A percentile compares a stretch with the other conserved stretches of the same genome.
phyloP scores from a whole-genome alignment of 257 asterid genomes.

The Phtheirospermum japonicum region DNA sequence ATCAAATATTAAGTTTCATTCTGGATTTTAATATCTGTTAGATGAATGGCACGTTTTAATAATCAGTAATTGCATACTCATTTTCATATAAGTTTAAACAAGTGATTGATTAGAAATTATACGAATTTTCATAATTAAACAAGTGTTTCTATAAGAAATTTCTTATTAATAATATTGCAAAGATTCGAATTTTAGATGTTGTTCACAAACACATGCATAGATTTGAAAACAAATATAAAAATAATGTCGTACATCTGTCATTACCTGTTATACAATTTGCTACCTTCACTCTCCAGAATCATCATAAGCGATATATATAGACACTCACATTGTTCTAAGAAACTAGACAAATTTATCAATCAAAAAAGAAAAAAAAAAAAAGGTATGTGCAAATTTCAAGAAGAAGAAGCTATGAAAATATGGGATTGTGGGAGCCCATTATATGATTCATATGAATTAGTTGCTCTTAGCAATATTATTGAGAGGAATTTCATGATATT shows the following conservation, averaged over 20 bases:
- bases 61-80: too few relatives aligned
- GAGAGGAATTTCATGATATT: slow-evolving; percentile 42
- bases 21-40: too few relatives aligned
- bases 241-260: slow-evolving; percentile 10
- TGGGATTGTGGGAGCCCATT: slow-evolving; percentile 68
- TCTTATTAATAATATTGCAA: too few relatives aligned
- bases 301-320: too few relatives aligned
- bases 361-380: neutral
- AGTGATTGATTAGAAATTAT: too few relatives aligned
- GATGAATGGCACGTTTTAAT: too few relatives aligned
- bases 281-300: neutral
- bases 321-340: neutral
- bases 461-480: slow-evolving; percentile 40
- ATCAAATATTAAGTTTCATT: too few relatives aligned
- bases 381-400: slow-evolving; percentile 8
- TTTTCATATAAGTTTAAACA: too few relatives aligned
- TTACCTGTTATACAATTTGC: slow-evolving; percentile 10
- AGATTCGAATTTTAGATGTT: neutral
- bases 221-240: neutral
- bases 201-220: neutral
- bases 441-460: slow-evolving; percentile 52
- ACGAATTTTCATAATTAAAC: too few relatives aligned
- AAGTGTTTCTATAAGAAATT: too few relatives aligned
- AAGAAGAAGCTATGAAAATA: slow-evolving; percentile 17
- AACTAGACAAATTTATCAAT: neutral